Base-by-base conservation (phyloP, 805 yeast genomes). In the Saturnispora sekii region DNA sequence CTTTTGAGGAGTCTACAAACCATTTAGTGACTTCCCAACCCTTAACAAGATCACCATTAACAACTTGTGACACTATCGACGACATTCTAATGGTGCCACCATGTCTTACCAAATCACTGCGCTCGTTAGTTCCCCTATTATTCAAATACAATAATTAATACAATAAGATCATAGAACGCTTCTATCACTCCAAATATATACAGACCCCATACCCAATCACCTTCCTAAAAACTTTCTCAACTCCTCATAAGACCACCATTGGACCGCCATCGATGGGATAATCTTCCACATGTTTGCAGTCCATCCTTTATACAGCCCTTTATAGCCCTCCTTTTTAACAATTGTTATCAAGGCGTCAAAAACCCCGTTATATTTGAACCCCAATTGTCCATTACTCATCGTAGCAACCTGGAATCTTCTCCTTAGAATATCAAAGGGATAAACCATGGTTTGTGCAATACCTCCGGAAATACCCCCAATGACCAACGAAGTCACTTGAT, bases 231-330 rank as follows among this genome's bases (percentile, higher is more conserved):
- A 46, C 16, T 76, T 84, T 53, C 79, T 77, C 42, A 85, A 69
- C 30, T 81, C 64, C 52, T 94, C 97, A 61, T 78, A 81, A 49
- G 84, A 78, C 53, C 88, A 69, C 96, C 97, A 90, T 48, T 90
- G 86, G 14, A 89, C 87, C 4, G 97, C 97, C 89, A 93, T 90
- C 11, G 93, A 80, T 0, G 97, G 97, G 39, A 87, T 84, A 4
- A 90, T 93, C 60, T 89, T 90, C 69, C 84, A 81, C 60, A 86
- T 69, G 58, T 87, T 87, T 1, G 95, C 93, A 2, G 79, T 71
- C 60, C 82, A 68, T 0, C 90, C 90, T 55, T 76, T 81, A 65
- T 81, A 83, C 33, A 83, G 74, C 1, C 89, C 90, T 37, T 61
- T 66, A 40, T 71, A 66, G 1, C 97, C 97, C 61, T 90, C 97